A percentile compares a stretch with the other conserved stretches of the same genome.
Conservation (phyloP, 768 basidiomycete species). For the Baorangia bicolor region DNA sequence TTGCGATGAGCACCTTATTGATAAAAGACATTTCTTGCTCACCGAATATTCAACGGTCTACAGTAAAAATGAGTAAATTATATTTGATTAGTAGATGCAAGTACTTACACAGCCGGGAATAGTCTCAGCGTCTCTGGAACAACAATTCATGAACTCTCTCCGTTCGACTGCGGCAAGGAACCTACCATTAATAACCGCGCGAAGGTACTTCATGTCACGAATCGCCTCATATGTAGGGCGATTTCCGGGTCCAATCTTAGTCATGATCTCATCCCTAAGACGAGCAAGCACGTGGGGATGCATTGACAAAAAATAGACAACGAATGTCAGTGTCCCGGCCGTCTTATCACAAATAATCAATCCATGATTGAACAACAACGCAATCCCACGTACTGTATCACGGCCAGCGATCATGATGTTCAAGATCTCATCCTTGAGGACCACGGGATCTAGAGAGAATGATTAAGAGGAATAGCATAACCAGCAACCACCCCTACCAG, state of each 20-base stretch:
- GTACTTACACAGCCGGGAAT: constrained; percentile 47
- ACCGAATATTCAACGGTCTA: constrained; percentile 52
- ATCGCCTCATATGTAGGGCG: constrained; percentile 56
- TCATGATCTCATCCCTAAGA: constrained; percentile 55
- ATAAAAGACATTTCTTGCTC: background rate
- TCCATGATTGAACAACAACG: background rate
- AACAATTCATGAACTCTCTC: background rate
- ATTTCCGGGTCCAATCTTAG: constrained; percentile 46
- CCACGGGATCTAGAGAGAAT: constrained; percentile 20
- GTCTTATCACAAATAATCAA: constrained; percentile 35
- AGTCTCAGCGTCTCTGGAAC: constrained; percentile 50
- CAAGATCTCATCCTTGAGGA: constrained; percentile 33
- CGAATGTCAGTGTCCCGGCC: constrained; percentile 35
- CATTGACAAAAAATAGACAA: constrained; percentile 46
- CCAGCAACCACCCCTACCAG: constrained; percentile 28
- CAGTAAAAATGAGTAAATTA: background rate
- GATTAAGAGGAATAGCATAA: constrained; percentile 15
- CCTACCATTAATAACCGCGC: constrained; percentile 63
- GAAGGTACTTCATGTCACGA: constrained; percentile 59
- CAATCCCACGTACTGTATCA: constrained; percentile 19
- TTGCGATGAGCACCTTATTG: background rate
- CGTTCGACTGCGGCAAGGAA: background rate
- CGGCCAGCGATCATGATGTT: constrained; percentile 37
- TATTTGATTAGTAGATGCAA: background rate
- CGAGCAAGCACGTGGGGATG: constrained; percentile 46